A percentile compares a stretch with the other conserved stretches of the same genome.
Evolutionary conservation across 306 rosid species (phyloP).

Genomic region (Ormosia semicastrata): DNA sequence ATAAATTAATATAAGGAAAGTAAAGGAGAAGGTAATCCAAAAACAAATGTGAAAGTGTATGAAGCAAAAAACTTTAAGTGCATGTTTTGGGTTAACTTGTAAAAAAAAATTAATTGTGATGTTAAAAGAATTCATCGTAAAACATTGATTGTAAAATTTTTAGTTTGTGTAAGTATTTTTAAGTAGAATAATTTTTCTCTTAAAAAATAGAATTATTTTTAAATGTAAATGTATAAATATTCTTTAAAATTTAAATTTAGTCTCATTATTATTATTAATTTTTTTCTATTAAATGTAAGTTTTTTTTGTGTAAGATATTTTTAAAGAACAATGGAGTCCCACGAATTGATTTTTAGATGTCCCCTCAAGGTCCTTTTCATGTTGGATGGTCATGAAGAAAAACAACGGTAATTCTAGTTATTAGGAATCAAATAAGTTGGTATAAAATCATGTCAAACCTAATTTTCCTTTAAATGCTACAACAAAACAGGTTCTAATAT

Average conservation of each 20-base stretch:
- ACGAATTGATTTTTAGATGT: neutral
- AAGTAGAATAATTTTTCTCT: no score
- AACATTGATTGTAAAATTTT: no score
- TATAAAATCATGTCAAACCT: neutral
- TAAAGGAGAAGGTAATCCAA: neutral
- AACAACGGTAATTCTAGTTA: neutral
- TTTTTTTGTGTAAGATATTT: neutral
- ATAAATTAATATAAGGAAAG: neutral
- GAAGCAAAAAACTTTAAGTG: neutral
- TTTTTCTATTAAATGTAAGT: neutral
- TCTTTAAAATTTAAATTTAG: no score
- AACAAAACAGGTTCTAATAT: neutral
- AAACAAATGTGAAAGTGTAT: neutral
- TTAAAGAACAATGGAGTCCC: neutral
- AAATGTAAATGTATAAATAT: no score
- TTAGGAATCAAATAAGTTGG: neutral
- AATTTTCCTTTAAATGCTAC: neutral
- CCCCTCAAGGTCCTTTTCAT: neutral
- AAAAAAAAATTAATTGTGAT: no score
- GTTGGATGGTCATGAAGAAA: neutral
- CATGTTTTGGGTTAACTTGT: neutral
- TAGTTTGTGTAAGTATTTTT: no score
- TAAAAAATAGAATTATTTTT: no score
- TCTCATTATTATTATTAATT: neutral
- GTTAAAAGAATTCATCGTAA: no score